Evolutionary conservation across 352 stramenopile species (phyloP), one percentile per base, ranked within the genome.

Genomic region (Phytophthora fragariaefolia): DNA sequence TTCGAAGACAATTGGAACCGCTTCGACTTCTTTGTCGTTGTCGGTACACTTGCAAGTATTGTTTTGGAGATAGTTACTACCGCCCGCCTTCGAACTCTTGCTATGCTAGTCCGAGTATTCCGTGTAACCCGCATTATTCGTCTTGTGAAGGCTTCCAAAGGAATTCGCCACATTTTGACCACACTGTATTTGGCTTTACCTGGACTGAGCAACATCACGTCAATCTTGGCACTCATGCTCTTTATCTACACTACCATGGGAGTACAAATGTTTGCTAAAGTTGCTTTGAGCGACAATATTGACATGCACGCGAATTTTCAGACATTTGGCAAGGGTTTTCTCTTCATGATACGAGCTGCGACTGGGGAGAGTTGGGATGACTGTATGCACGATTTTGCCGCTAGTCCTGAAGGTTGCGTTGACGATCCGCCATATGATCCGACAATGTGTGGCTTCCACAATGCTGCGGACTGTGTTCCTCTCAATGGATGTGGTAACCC

Each of bases 201-300:
- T 7, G 87, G 82, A 1, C 82, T 97, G 20, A 90, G 77, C 49
- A 98, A 98, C 75, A 90, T 98, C 58, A 88, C 83, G 17, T 90
- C 80, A 2, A 88, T 98, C 18, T 53, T 98, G 5, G 84, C 97
- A 12, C 73, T 98, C 8, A 79, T 98, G 63, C 77, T 97, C 20
- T 98, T 98, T 71, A 97, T 98, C 59, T 98, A 96, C 62, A 79
- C 93, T 27, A 93, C 95, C 1, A 89, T 97, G 80, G 92, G 92
- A 1, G 84, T 98, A 9, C 89, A 98, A 71, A 74, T 98, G 34
- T 98, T 97, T 60, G 89, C 89, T 17, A 97, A 91, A 30, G 78
- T 98, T 1, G 76, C 72, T 23, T 71, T 95, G 43, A 71, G 64
- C 2, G 69, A 81, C 40, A 89, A 88, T 49, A 80, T 98, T 42